phyloP scores from a whole-genome alignment of 345 rosid species.

The Litchi chinensis region DNA sequence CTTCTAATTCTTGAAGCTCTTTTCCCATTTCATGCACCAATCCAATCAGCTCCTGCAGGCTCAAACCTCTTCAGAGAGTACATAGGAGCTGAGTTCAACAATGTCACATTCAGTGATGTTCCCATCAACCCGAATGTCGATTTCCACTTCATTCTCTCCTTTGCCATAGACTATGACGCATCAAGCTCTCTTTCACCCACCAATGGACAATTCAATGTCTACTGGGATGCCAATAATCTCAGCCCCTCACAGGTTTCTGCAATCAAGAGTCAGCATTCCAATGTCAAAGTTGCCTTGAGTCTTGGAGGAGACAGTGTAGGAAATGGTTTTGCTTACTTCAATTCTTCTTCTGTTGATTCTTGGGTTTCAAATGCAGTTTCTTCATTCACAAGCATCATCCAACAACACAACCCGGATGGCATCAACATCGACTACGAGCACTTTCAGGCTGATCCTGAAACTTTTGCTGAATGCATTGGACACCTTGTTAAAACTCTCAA shows the following conservation, averaged over 20 bases:
- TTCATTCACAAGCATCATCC: conserved; percentile 30
- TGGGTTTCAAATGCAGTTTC: conserved; percentile 38
- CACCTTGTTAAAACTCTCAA: conserved; percentile 30
- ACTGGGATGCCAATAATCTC: conserved; percentile 33
- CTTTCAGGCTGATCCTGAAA: conserved; percentile 32
- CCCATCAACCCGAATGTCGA: too few species aligned
- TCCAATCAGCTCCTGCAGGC: too few species aligned
- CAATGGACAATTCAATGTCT: conserved; percentile 36
- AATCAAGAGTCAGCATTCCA: conserved; percentile 27
- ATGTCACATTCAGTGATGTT: too few species aligned
- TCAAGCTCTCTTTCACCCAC: conserved; percentile 27
- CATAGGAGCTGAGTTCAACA: too few species aligned
- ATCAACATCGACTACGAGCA: conserved; percentile 39
- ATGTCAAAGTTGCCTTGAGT: conserved; percentile 37
- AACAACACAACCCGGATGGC: conserved; percentile 32
- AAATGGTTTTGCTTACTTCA: conserved; percentile 16
- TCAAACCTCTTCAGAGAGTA: too few species aligned
- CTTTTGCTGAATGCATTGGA: conserved; percentile 38
- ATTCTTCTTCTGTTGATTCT: conserved; percentile 19
- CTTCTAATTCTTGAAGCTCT: too few species aligned
- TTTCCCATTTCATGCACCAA: too few species aligned
- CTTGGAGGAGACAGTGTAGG: conserved; percentile 33
- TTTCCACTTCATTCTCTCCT: too few species aligned
- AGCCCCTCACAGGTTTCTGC: conserved; percentile 28
- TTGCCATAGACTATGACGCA: too few species aligned